Evolutionary conservation across 2,329 filamentous ascomycete genomes (phyloP), one percentile per base, ranked within the genome.

Genomic region (Pseudogymnoascus sp.): DNA sequence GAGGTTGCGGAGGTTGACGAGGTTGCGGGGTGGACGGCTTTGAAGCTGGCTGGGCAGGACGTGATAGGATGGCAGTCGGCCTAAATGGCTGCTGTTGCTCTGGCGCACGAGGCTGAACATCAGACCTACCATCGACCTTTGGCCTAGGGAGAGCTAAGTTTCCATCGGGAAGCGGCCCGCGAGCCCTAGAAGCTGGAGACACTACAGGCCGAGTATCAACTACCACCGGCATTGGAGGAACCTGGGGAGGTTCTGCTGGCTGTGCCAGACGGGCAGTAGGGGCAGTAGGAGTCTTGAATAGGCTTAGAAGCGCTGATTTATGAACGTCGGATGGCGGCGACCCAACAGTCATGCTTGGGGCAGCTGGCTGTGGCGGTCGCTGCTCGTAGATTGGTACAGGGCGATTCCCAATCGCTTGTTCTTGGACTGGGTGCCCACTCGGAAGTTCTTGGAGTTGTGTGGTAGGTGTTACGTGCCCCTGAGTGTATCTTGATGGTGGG

Each of bases 201-300:
- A 72, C 59, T 61, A 8, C 29, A 33, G 47, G 47, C 29, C 47
- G 47, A 33, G 47, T 13, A 21, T 54, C 47, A 8, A 54, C 8
- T 54, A 29, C 47, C 9, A 29, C 8, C 33, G 29, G 47, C 47
- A 54, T 54, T 54, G 47, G 15, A 21, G 44, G 24, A 41, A 41
- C 41, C 11, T 59, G 29, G 11, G 33, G 40, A 41, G 59, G 44
- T 11, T 36, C 41, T 21, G 57, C 24, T 36, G 61, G 40, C 5
- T 36, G 37, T 9, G 66, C 64, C 29, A 67, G 67, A 26, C 67
- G 64, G 59, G 61, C 63, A 39, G 62, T 41, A 60, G 66, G 64
- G 29, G 62, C 44, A 7, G 63, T 63, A 21, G 71, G 70, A 59
- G 66, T 70, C 57, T 71, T 72, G 63, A 72, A 71, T 6, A 71